phyloP scores from a whole-genome alignment of 345 rosid species.

The Alliaria petiolata region DNA sequence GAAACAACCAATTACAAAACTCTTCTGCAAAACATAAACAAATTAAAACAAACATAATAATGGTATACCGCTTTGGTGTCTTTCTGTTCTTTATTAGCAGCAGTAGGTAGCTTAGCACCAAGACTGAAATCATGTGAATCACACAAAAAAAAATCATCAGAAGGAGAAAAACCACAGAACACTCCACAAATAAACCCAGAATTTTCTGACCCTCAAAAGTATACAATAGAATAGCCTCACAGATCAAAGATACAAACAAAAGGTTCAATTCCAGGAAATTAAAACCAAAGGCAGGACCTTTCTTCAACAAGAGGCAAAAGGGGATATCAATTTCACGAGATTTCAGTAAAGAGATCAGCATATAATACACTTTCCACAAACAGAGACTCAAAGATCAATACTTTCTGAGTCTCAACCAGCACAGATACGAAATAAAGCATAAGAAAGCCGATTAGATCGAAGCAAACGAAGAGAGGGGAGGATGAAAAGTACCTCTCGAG shows the following conservation, averaged over 20 bases:
- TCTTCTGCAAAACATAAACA: neutral
- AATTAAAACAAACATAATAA: neutral
- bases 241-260: neutral
- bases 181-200: neutral
- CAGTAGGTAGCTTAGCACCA: slow-evolving; percentile 73
- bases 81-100: slow-evolving; percentile 30
- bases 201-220: neutral
- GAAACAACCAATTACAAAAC: neutral
- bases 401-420: neutral
- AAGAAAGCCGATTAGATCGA: slow-evolving; percentile 16
- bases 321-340: neutral
- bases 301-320: neutral
- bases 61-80: slow-evolving; percentile 54
- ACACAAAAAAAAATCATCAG: neutral
- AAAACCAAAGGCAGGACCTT: neutral
- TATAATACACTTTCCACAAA: neutral
- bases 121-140: slow-evolving; percentile 50
- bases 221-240: neutral
- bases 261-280: neutral
- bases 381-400: slow-evolving; percentile 8
- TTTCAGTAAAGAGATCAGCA: neutral
- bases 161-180: neutral
- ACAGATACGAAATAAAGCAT: neutral
- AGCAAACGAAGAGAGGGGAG: neutral
- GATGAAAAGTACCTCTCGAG: slow-evolving; percentile 53